Conservation (phyloP, 331 rosid species). For the Malus hybrid region DNA sequence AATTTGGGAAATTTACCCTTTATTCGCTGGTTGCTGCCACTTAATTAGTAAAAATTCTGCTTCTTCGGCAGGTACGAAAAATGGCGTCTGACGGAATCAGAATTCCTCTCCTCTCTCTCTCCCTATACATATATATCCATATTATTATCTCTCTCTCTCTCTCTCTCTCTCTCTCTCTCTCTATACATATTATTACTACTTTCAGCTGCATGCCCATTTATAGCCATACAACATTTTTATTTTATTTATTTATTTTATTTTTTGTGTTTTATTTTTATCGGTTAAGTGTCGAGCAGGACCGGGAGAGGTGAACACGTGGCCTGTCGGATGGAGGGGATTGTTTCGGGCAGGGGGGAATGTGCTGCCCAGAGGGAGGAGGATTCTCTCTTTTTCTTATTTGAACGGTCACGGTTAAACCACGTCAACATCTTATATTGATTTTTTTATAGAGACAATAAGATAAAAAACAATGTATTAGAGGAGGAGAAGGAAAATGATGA, state of each 20-base stretch:
- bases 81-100: neutral
- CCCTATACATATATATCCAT: neutral
- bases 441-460: too few species aligned
- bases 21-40: neutral
- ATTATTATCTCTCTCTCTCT: too few species aligned
- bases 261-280: too few species aligned
- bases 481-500: too few species aligned
- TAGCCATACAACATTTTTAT: neutral
- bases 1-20: constrained; percentile 10
- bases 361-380: neutral
- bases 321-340: neutral
- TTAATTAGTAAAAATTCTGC: neutral
- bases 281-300: neutral
- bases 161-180: too few species aligned
- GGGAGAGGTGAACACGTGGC: neutral
- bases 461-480: too few species aligned
- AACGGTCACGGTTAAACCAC: too few species aligned
- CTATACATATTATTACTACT: neutral
- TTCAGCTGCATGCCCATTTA: neutral
- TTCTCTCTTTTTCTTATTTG: too few species aligned
- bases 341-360: constrained; percentile 4
- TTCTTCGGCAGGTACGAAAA: neutral
- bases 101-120: neutral
- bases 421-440: too few species aligned
- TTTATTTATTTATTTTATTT: neutral